Conservation (phyloP, 805 yeast species). For the Maudiozyma bulderi region DNA sequence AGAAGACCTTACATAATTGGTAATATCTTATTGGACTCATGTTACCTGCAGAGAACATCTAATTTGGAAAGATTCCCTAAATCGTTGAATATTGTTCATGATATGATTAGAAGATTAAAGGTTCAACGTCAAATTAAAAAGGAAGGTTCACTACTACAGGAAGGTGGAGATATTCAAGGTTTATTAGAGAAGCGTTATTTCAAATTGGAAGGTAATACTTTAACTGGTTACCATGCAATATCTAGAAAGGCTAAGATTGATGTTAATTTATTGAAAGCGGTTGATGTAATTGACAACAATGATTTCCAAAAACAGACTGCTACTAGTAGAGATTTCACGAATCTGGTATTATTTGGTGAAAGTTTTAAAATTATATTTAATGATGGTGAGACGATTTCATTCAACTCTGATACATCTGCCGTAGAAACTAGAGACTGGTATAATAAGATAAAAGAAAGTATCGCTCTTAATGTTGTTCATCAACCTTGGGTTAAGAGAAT, state of each 20-base stretch:
- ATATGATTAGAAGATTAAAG: constrained; percentile 32
- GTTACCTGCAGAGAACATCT: constrained; percentile 57
- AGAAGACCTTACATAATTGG: constrained; percentile 51
- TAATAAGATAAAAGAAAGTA: constrained; percentile 43
- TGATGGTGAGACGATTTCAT: constrained; percentile 73
- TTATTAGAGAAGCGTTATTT: constrained; percentile 64
- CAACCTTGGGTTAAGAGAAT: constrained; percentile 53
- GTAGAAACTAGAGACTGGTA: constrained; percentile 62
- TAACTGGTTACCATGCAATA: constrained; percentile 68
- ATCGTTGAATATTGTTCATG: constrained; percentile 48
- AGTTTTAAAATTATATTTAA: constrained; percentile 67
- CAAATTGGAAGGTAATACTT: constrained; percentile 57
- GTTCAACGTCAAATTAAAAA: constrained; percentile 27
- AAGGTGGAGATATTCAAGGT: constrained; percentile 78
- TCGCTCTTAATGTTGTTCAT: constrained; percentile 46
- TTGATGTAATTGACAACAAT: constrained; percentile 30
- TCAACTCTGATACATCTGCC: constrained; percentile 64
- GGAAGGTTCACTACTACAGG: constrained; percentile 75
- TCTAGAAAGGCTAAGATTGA: constrained; percentile 62
- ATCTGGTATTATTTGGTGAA: constrained; percentile 56
- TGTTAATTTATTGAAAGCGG: constrained; percentile 64
- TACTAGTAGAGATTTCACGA: constrained; percentile 54
- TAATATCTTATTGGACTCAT: constrained; percentile 56
- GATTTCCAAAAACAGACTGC: constrained; percentile 22
- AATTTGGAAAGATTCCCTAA: constrained; percentile 57